Percentiles rank a stretch among this genome's conserved stretches.
phyloP scores from a whole-genome alignment of 345 rosid species.

The Eucalyptus erythrocorys region DNA sequence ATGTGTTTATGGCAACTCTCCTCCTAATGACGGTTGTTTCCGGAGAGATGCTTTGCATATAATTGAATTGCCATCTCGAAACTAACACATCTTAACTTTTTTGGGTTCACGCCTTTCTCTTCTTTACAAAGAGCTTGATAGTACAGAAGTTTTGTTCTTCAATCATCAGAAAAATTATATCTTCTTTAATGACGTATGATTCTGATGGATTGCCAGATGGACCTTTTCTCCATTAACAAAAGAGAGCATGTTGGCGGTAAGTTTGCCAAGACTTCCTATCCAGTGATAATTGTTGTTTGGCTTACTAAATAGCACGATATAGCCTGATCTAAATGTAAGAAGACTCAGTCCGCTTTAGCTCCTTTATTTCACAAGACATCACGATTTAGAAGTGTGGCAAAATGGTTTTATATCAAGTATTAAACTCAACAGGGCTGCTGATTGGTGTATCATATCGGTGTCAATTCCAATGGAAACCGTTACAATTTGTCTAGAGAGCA shows the following conservation, averaged over 20 bases:
- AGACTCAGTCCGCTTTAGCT: background rate
- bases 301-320: background rate
- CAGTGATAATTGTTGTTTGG: background rate
- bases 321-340: background rate
- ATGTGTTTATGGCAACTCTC: constrained; percentile 4
- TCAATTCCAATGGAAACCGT: background rate
- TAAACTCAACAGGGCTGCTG: background rate
- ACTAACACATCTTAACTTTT: background rate
- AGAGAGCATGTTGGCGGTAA: constrained; percentile 71
- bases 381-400: background rate
- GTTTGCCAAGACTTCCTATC: background rate
- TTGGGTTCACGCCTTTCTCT: background rate
- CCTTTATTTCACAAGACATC: background rate
- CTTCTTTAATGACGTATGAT: background rate
- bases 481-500: background rate
- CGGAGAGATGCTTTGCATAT: background rate
- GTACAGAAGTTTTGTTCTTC: background rate
- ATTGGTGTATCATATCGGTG: background rate
- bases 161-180: background rate
- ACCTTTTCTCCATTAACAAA: constrained; percentile 62
- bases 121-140: background rate
- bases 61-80: background rate
- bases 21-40: background rate
- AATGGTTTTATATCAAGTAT: background rate
- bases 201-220: constrained; percentile 47